Evolutionary conservation across 2,329 filamentous ascomycete genomes (phyloP), one percentile per base, ranked within the genome.

Genomic region (Venturiaceae sp.): DNA sequence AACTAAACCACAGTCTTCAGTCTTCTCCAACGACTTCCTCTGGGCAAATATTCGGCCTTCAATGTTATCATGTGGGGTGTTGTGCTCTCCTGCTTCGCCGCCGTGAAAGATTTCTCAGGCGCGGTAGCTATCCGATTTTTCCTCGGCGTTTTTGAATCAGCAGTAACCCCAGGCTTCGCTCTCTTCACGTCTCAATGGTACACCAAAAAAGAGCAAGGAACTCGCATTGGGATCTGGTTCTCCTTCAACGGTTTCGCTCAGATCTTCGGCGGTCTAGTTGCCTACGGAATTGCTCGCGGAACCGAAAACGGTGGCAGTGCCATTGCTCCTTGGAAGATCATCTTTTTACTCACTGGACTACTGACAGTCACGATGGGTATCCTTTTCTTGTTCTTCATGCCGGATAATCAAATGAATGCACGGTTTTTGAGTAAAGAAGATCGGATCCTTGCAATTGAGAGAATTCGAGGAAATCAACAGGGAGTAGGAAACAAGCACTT

Each of bases 121-220:
- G 81, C 83, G 0, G 77, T 87, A 23, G 83, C 82, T 0, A 79
- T 88, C 34, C 80, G 86, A 0, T 84, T 88, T 67, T 82, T 88
- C 63, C 76, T 88, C 0, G 86, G 86, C 30, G 75, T 86, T 0
- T 86, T 86, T 58, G 86, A 90, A 67, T 76, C 83, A 0, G 83
- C 84, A 0, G 83, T 88, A 1, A 86, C 83, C 0, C 86, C 86
- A 23, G 55, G 84, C 0, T 88, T 88, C 63, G 81, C 83, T 0
- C 74, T 89, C 1, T 78, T 89, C 63, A 88, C 85, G 1, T 81
- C 77, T 3, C 83, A 87, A 71, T 89, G 85, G 85, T 90, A 88
- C 64, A 88, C 86, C 1, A 84, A 84, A 67, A 76, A 77, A 57
- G 86, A 89, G 67, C 85, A 88, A 71, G 83, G 82, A 1, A 73